Conservation (phyloP, 2,329 filamentous ascomycete species). For the Cordyceps pruinosa region DNA sequence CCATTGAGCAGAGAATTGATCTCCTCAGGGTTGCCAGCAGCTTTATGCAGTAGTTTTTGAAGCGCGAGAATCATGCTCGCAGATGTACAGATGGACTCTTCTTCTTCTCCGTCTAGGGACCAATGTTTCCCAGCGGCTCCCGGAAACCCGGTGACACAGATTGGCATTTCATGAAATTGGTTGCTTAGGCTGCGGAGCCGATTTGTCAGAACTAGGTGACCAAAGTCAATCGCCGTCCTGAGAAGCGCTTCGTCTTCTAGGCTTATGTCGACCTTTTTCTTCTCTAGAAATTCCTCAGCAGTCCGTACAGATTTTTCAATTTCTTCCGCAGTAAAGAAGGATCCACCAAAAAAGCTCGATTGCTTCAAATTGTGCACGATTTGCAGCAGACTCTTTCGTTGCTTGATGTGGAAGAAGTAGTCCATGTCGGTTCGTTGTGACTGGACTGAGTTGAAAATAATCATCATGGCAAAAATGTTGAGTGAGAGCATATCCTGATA, state of each 20-base stretch:
- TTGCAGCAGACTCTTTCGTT: conserved; percentile 57
- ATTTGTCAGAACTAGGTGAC: conserved; percentile 53
- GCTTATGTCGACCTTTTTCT: conserved; percentile 52
- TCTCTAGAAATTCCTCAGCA: conserved; percentile 59
- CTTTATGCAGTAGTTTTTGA: conserved; percentile 45
- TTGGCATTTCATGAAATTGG: conserved; percentile 67
- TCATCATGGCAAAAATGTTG: conserved; percentile 77
- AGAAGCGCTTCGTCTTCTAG: conserved; percentile 55
- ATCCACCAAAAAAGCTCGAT: conserved; percentile 77
- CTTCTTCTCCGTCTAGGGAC: conserved; percentile 54
- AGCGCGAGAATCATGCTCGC: conserved; percentile 43
- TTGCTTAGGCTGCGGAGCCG: conserved; percentile 60
- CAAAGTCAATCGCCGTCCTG: conserved; percentile 56
- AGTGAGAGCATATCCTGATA: conserved; percentile 77
- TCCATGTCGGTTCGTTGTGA: conserved; percentile 78
- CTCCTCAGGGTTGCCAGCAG: conserved; percentile 35
- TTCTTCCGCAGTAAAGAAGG: conserved; percentile 61
- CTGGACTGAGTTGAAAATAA: conserved; percentile 80
- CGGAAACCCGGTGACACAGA: conserved; percentile 65
- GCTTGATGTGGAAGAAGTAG: conserved; percentile 80
- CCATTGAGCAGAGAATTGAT: conserved; percentile 43
- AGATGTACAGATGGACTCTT: conserved; percentile 40
- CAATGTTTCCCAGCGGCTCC: conserved; percentile 53
- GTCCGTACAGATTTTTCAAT: conserved; percentile 59
- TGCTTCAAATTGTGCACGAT: conserved; percentile 75